Base-by-base conservation (phyloP, 306 rosid species). In the Prunus fruticosa region DNA sequence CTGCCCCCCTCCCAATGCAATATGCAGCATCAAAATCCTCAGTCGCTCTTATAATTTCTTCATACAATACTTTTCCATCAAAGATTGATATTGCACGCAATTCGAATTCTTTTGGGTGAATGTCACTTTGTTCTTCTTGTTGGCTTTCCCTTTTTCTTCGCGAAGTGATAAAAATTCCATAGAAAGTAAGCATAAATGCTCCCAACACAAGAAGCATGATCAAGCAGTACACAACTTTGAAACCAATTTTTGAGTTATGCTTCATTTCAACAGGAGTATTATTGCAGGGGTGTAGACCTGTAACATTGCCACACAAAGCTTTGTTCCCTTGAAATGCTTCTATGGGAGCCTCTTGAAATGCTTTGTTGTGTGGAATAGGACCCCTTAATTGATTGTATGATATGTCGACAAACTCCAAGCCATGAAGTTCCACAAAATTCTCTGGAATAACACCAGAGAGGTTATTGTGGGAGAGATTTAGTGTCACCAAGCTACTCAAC, bases 391-490 rank as follows among this genome's bases (percentile, higher is more conserved):
- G 41, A 53, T 82, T 82, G 51, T 77, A 38, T 19, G 85, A 77
- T 27, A 82, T 32, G 69, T 82, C 79, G 3, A 82, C 41, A 50
- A 14, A 18, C 64, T 65, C 43, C 72, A 79, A 67, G 13, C 81
- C 30, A 9, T 0, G 54, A 57, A 79, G 19, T 11, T 61, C n/a
- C 2, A 2, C 57, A 28, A 83, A 74, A 8, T 58, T 18, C 2
- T 2, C 16, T 8, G 78, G 87, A 62, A 86, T 74, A 3, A 46
- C 52, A 28, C 87, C 87, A 20, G 74, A 56, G n/a, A 86, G 85
- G 7, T 77, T 62, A 62, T 86, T 86, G 67, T 77, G 79, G 45
- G 89, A 86, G 38, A 86, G 61, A 58, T 86, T 69, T 32, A 86
- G 77, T 1, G 65, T 80, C 57, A 50, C 62, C 83, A 86, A 77